Evolutionary conservation across 2,329 filamentous ascomycete genomes (phyloP).

Genomic region (Stromatinia cepivora): DNA sequence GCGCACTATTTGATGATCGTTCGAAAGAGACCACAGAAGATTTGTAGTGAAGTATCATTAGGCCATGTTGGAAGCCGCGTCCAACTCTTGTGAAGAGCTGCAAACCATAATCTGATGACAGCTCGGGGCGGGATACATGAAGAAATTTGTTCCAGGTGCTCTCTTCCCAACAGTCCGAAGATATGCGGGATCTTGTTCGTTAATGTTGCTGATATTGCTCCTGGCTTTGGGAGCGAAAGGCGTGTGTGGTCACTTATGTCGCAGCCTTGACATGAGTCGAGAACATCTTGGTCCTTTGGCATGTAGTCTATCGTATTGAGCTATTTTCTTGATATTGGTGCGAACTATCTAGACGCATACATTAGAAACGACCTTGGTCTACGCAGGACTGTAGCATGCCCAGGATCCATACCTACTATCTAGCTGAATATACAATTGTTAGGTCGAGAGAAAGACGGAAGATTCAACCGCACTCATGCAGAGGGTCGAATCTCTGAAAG

Average conservation of each 20-base stretch:
- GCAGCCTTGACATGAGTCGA: conserved; percentile 81
- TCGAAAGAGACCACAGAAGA: too few relatives aligned
- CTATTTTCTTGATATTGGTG: conserved; percentile 72
- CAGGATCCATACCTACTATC: conserved; percentile 66
- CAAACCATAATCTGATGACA: not conserved
- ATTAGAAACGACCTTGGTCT: not conserved
- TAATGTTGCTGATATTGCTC: not conserved
- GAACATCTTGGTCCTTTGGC: conserved; percentile 92
- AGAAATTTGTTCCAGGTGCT: not conserved
- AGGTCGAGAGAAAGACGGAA: not conserved
- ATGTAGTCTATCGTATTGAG: conserved; percentile 69
- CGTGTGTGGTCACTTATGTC: not conserved
- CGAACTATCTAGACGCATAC: conserved; percentile 67
- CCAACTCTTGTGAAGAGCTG: not conserved
- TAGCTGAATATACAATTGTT: conserved; percentile 79
- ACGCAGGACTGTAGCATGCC: not conserved
- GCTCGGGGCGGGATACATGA: not conserved
- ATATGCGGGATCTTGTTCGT: not conserved
- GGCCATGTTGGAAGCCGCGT: too few relatives aligned
- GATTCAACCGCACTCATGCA: not conserved
- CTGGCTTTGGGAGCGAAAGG: not conserved
- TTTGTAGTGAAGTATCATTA: not conserved
- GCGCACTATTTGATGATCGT: not conserved
- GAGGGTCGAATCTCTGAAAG: not conserved
- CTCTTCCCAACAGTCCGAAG: not conserved